Percentiles rank a stretch among this genome's conserved stretches.
Evolutionary conservation across 225 moss, liverwort and hornwort species (phyloP).

Genomic region (Asterella californica): DNA sequence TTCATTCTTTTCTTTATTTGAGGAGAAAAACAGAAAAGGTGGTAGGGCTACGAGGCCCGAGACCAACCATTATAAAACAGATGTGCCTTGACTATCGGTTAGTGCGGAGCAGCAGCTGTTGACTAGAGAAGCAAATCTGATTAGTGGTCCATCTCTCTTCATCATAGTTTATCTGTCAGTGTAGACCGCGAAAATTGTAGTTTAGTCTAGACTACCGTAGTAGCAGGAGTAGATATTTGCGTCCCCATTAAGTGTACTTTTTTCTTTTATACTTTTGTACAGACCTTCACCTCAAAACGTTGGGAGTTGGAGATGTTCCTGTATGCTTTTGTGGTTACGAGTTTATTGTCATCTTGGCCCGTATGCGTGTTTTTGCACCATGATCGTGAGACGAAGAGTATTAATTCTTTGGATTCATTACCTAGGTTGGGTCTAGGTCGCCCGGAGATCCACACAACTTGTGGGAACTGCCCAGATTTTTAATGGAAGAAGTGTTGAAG

Average conservation of each 20-base stretch:
- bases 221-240: slow-evolving; percentile 2
- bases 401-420: no score
- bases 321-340: neutral
- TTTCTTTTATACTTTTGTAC: slow-evolving; percentile 2
- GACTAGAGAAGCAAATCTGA: neutral
- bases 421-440: slow-evolving; percentile 1
- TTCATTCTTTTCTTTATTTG: slow-evolving; percentile 7
- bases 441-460: neutral
- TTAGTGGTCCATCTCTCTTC: neutral
- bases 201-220: neutral
- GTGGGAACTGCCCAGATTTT: neutral
- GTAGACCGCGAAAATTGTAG: slow-evolving; percentile 8
- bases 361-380: no score
- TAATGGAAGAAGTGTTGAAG: neutral
- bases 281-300: neutral
- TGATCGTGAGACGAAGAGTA: no score
- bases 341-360: no score
- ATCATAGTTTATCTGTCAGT: slow-evolving; percentile 19
- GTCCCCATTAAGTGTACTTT: neutral
- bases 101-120: neutral
- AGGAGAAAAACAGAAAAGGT: neutral
- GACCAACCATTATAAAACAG: slow-evolving; percentile 6
- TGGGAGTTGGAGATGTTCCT: neutral
- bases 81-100: neutral
- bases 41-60: neutral